phyloP scores from a whole-genome alignment of 371 early-diverging fungal genomes.

The Mucor velutinosus region DNA sequence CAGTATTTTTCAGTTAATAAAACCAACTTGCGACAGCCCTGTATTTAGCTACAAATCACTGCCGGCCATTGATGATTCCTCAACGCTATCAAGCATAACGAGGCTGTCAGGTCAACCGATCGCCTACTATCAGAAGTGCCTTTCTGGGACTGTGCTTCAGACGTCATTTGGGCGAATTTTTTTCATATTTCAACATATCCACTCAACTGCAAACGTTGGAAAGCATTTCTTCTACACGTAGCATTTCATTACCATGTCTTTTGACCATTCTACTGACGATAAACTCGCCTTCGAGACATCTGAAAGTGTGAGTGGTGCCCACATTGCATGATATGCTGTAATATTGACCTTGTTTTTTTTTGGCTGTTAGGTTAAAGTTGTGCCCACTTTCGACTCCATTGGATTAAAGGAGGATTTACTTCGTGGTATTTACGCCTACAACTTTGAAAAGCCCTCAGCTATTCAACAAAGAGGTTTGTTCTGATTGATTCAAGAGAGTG shows the following conservation, averaged over 20 bases:
- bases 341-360: not conserved
- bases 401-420: constrained; percentile 93
- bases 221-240: not conserved
- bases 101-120: not conserved
- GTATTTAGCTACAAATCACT: not conserved
- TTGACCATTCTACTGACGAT: constrained; percentile 58
- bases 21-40: not conserved
- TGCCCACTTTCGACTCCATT: constrained; percentile 92
- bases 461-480: constrained; percentile 89
- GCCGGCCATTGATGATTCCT: no score
- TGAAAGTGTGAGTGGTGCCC: constrained; percentile 55
- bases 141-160: not conserved
- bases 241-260: constrained; percentile 31
- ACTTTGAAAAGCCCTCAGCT: constrained; percentile 92
- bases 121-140: not conserved
- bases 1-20: not conserved
- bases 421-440: constrained; percentile 97
- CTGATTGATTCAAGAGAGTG: not conserved
- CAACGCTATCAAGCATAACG: not conserved
- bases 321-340: not conserved
- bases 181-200: not conserved
- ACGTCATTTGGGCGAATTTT: constrained; percentile 8
- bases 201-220: not conserved
- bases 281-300: constrained; percentile 69
- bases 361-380: constrained; percentile 59